Evolutionary conservation across 1,284 basidiomycete species (phyloP).

Genomic region (Blastosporella zonata): DNA sequence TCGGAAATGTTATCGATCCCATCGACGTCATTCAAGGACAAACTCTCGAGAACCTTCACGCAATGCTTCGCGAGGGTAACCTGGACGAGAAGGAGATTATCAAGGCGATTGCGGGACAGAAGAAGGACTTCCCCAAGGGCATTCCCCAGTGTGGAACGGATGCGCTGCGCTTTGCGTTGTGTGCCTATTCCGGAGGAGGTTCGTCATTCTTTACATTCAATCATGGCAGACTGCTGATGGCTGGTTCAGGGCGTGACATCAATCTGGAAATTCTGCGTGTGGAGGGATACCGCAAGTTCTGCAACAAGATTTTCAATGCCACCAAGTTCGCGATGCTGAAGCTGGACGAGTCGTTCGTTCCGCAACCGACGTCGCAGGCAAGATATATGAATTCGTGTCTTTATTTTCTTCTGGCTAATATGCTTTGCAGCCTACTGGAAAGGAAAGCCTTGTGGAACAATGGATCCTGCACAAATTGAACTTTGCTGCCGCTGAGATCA

Average conservation of each 20-base stretch:
- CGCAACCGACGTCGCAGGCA: slow-evolving; percentile 69
- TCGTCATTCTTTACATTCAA: slow-evolving; percentile 19
- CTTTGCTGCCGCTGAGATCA: slow-evolving; percentile 74
- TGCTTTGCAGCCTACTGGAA: slow-evolving; percentile 69
- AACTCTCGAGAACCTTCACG: slow-evolving; percentile 80
- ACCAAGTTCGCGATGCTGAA: slow-evolving; percentile 98
- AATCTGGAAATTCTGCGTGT: slow-evolving; percentile 95
- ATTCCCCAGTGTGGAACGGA: slow-evolving; percentile 99
- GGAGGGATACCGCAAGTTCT: slow-evolving; percentile 99
- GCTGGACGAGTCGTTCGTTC: slow-evolving; percentile 80
- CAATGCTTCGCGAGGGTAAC: slow-evolving; percentile 89
- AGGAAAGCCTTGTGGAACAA: slow-evolving; percentile 89
- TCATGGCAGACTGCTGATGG: not conserved
- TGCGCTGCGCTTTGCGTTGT: slow-evolving; percentile 92
- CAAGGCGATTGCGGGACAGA: slow-evolving; percentile 93
- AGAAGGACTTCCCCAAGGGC: slow-evolving; percentile 99
- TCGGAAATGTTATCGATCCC: slow-evolving; percentile 98
- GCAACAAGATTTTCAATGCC: slow-evolving; percentile 99
- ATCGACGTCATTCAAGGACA: slow-evolving; percentile 94
- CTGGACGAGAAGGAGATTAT: slow-evolving; percentile 91
- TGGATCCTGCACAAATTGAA: slow-evolving; percentile 98
- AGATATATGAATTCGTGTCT: slow-evolving; percentile 11
- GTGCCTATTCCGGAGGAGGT: slow-evolving; percentile 92
- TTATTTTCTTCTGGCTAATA: slow-evolving; percentile 7
- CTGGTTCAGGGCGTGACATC: slow-evolving; percentile 77